Percentiles rank a stretch among this genome's conserved stretches.
These are phyloP conservation scores for Cardamine resedifolia DNA, from an alignment of 345 rosid species.

Conservation along the genomic window DNA sequence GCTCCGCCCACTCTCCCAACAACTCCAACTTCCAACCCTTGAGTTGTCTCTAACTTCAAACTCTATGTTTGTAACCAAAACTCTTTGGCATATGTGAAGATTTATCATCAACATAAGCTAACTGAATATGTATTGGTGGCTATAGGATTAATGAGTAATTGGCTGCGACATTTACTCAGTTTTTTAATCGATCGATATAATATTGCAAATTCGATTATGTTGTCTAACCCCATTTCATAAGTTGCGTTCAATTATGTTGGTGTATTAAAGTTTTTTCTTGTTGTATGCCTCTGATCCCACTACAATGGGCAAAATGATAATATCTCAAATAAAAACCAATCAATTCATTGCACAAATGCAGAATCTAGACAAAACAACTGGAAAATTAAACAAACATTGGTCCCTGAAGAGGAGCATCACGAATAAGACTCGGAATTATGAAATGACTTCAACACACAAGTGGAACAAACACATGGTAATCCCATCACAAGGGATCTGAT, in stretches of 20 bases:
- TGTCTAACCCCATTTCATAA: neutral
- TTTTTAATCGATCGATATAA: neutral
- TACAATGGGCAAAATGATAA: neutral
- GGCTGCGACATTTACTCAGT: neutral
- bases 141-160: neutral
- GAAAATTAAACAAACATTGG: neutral
- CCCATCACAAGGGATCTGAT: slow-evolving; percentile 7
- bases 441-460: slow-evolving; percentile 28
- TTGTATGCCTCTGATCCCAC: neutral
- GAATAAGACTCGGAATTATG: neutral
- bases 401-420: neutral
- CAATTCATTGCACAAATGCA: neutral
- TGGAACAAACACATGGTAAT: slow-evolving; percentile 16
- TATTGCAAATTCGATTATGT: too few species aligned
- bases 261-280: neutral
- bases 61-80: neutral
- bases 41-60: neutral
- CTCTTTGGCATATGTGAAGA: slow-evolving; percentile 1
- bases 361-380: neutral
- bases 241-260: neutral
- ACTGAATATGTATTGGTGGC: neutral
- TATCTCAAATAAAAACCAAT: slow-evolving; percentile 3
- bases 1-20: neutral
- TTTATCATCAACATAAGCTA: neutral
- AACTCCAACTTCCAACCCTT: neutral